Evolutionary conservation across 1,284 basidiomycete species (phyloP), one percentile per base, ranked within the genome.

Genomic region (Phellinidium pouzarii): DNA sequence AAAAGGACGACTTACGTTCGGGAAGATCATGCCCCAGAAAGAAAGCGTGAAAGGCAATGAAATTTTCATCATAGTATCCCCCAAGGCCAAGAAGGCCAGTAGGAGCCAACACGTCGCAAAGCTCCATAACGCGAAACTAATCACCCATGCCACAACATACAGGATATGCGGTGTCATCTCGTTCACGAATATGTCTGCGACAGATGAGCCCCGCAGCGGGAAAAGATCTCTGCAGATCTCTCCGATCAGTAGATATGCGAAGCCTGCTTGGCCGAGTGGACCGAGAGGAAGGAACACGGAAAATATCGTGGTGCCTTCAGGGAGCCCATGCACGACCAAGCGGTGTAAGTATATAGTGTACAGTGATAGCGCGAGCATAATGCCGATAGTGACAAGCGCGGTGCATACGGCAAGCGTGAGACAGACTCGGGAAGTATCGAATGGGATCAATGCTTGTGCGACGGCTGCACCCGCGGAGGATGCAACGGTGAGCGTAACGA

Each of bases 401-500:
- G 72, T 66, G 17, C 67, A 77, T 37, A 77, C 66, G 11, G 73
- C 64, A 22, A 79, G 58, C 3, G 84, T 85, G 27, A 82, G 61
- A 25, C 47, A 47, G 1, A 43, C 44, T 17, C 38, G 54, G n/a
- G 80, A 66, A 1, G 84, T 82, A 53, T 77, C 71, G 0, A 63
- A 52, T 0, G 70, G 64, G 26, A 75, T 74, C 5, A 87, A 62
- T 2, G 76, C 68, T 4, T 68, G 59, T 1, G 82, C 77, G 5
- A 90, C 67, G 41, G 84, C 64, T 0, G 75, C 80, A 1, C 87
- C 87, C 0, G 81, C 73, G 1, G 85, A 80, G 0, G 84, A 73
- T 0, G 76, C 77, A 61, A 91, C 88, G 34, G 85, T 77, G 0
- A 83, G 71, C 0, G 85, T 76, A 2, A 90, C 84, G 5, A 88